Percentiles rank a stretch among this genome's conserved stretches.
These are phyloP conservation scores for Bimuria novae-zelandiae DNA, from an alignment of 2,329 filamentous ascomycete species.

Conservation along the genomic window DNA sequence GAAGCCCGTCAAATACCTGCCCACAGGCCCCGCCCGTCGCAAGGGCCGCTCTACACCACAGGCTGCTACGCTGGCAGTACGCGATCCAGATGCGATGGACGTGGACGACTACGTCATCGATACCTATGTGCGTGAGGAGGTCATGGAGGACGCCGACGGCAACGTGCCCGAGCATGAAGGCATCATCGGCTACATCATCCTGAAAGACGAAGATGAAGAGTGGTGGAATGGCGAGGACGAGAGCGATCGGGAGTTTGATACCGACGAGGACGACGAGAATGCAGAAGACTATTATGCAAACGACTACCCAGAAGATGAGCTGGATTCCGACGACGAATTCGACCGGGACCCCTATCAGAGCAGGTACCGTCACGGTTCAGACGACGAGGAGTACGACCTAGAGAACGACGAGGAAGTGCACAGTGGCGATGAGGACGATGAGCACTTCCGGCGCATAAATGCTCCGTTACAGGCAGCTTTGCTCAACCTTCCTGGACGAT, in stretches of 20 bases:
- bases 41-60: slow-evolving; percentile 40
- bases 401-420: slow-evolving; percentile 18
- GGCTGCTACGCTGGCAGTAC: slow-evolving; percentile 23
- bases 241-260: slow-evolving; percentile 58
- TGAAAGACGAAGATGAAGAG: slow-evolving; percentile 57
- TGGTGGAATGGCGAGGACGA: slow-evolving; percentile 64
- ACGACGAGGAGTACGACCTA: slow-evolving; percentile 47
- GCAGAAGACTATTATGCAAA: slow-evolving; percentile 78
- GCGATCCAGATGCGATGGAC: slow-evolving; percentile 39
- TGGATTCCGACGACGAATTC: slow-evolving; percentile 71
- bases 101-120: slow-evolving; percentile 64
- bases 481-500: slow-evolving; percentile 30
- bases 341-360: slow-evolving; percentile 49
- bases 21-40: slow-evolving; percentile 39
- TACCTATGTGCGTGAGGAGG: slow-evolving; percentile 60
- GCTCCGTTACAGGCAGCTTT: slow-evolving; percentile 22
- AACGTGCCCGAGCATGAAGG: slow-evolving; percentile 27
- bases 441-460: slow-evolving; percentile 36
- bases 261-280: slow-evolving; percentile 67
- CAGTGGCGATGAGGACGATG: slow-evolving; percentile 37
- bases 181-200: slow-evolving; percentile 53
- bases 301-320: slow-evolving; percentile 80
- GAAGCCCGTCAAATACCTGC: slow-evolving; percentile 38
- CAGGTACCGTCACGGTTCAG: slow-evolving; percentile 45
- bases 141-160: slow-evolving; percentile 42